Evolutionary conservation across 176 grass and related monocot genomes (phyloP), one percentile per base, ranked within the genome.

Genomic region (Microstegium vimineum): DNA sequence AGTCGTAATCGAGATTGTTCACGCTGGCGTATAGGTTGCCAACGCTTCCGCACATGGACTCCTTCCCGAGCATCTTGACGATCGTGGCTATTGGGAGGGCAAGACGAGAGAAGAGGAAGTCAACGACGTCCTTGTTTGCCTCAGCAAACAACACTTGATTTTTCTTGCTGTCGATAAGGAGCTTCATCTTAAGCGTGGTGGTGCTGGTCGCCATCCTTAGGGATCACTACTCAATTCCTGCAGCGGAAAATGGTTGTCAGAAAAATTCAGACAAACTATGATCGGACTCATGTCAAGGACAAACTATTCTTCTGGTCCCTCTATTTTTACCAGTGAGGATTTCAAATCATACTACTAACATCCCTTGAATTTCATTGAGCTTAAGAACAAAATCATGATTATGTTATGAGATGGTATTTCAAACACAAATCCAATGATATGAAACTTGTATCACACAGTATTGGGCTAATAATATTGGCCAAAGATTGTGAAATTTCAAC

Each of bases 41-140:
- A 2, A 85, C 8, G 28, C 47, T 67, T 30, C 85, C 82, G 1
- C 40, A n/a, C 86, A 88, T 63, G 9, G 35, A 34, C 0, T 74
- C 28, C 56, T 17, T 27, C 0, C 27, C 52, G 1, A 85, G 22
- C 37, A 85, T 66, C 5, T 81, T 85, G 1, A 56, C 63, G 23
- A 77, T 10, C 0, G 36, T 37, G 11, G 51, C 76, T 0, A 87
- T 0, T 0, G 82, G 82, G 10, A 91, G 26, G 2, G 63, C 1
- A 7, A 91, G 68, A 5, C 88, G 82, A 8, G 69, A n/a, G 41
- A 91, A 74, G 5, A 91, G 69, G 65, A 91, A 91, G 66, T 88
- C 90, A 1, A 82, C 77, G 0, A 85, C 69, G 11, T 79, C 86
- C 56, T 91, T 88, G 2, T 23, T 5, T 1, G 64, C 85, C 75